These are phyloP conservation scores for Thielaviopsis ethacetica DNA, from an alignment of 2,329 filamentous ascomycete species.

Conservation along the genomic window DNA sequence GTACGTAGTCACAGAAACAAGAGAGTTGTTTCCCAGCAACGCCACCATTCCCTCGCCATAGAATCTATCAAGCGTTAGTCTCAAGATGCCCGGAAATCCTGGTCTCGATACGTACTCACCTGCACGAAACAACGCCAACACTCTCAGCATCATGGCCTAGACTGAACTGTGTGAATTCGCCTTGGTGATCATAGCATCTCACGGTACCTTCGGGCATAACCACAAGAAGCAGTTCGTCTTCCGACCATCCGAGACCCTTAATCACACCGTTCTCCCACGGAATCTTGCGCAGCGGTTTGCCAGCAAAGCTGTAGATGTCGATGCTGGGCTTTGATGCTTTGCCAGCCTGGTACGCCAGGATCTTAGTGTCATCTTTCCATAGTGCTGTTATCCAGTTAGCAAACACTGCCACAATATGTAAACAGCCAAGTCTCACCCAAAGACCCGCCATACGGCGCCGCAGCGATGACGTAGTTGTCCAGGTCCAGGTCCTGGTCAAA, in stretches of 20 bases:
- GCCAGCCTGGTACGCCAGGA: conserved; percentile 59
- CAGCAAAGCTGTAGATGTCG: conserved; percentile 86
- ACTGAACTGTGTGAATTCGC: conserved; percentile 88
- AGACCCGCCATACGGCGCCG: conserved; percentile 85
- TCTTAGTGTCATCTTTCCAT: conserved; percentile 74
- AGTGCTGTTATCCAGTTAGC: conserved; percentile 41
- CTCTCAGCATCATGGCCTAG: conserved; percentile 82
- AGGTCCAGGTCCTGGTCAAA: conserved; percentile 90
- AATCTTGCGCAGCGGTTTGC: conserved; percentile 71
- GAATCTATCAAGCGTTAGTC: conserved; percentile 34
- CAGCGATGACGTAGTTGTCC: conserved; percentile 82
- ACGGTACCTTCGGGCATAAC: conserved; percentile 83
- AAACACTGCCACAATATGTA: neutral
- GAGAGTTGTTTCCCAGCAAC: conserved; percentile 69
- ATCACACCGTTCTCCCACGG: conserved; percentile 84
- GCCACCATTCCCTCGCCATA: conserved; percentile 89
- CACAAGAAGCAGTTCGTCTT: conserved; percentile 81
- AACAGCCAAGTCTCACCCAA: conserved; percentile 46
- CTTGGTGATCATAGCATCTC: conserved; percentile 80
- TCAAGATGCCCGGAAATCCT: neutral
- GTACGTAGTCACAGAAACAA: conserved; percentile 79
- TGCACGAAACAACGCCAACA: conserved; percentile 71
- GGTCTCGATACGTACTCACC: conserved; percentile 20
- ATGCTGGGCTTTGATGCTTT: conserved; percentile 66
- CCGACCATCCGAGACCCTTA: conserved; percentile 85